Evolutionary conservation across 139 green algal species (phyloP).

Genomic region (Closterium sp.): DNA sequence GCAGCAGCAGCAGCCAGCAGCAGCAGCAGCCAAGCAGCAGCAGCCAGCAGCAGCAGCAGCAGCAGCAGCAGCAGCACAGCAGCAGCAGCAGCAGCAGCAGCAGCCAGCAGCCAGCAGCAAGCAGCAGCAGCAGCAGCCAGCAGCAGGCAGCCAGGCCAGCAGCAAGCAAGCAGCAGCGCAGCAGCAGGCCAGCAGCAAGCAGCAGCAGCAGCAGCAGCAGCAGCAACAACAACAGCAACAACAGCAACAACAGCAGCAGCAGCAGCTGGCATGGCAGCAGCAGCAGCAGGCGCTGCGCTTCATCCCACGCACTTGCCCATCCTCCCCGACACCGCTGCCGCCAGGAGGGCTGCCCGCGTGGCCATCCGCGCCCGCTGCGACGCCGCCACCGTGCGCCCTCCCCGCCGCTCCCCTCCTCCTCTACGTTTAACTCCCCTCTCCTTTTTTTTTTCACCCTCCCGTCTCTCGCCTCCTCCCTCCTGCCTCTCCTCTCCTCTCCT

Average conservation of each 20-base stretch:
- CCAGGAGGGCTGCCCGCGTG: slow-evolving; percentile 14
- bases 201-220: neutral
- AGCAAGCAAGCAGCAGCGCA: too few species aligned
- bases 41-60: too few species aligned
- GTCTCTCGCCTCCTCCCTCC: neutral
- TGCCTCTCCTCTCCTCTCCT: neutral
- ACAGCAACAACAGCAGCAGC: neutral
- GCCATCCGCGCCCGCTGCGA: slow-evolving; percentile 12
- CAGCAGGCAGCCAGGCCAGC: too few species aligned
- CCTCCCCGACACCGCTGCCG: neutral
- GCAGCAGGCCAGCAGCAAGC: too few species aligned
- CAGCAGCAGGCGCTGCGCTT: neutral
- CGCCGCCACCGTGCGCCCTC: slow-evolving; percentile 3
- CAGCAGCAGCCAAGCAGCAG: too few species aligned
- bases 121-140: too few species aligned
- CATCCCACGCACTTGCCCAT: neutral
- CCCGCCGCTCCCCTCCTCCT: neutral
- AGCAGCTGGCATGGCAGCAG: slow-evolving; percentile 1
- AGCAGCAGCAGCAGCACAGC: too few species aligned
- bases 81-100: too few species aligned
- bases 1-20: too few species aligned
- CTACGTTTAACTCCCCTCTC: too few species aligned
- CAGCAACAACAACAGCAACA: neutral
- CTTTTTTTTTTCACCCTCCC: neutral
- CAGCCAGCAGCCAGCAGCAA: too few species aligned